Base-by-base conservation (phyloP, 83 land plant species). In the Isoetes engelmannii region DNA sequence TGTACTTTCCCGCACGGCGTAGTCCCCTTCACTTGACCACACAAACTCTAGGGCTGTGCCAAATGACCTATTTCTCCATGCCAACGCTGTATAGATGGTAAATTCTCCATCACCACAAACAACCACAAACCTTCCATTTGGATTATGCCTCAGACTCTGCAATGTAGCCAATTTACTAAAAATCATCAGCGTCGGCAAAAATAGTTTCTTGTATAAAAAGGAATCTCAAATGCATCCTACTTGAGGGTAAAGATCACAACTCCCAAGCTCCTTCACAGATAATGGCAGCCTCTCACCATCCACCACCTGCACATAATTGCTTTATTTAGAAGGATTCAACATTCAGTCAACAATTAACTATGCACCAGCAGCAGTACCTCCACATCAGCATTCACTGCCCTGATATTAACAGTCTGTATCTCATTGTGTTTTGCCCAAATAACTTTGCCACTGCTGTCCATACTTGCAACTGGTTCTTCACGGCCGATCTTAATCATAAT, bases 71-170 rank as follows among this genome's bases (percentile, higher is more conserved):
- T 95, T 95, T 78, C 99, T 88, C 99, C 99, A 95, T 61, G 99
- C 99, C 70, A 95, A 77, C 45, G 99, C 88, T 12, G 99, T 95
- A 57, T 90, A 95, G 58, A 95, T 91, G 56, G 89, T 86, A 76
- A 86, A 91, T 69, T 95, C 99, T n/a, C 99, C 99, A 82, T 95
- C 99, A 43, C 99, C 99, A 72, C 99, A 95, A 15, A 91, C 99
- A 56, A 95, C 99, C 68, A 91, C 99, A 82, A 95, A 95, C 66
- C 99, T 85, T 57, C 99, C 99, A 84, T 88, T 95, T 45, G 99
- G 99, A 65, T 91, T 95, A 71, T 95, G 99, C 80, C 85, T 91
- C 72, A 95, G 77, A 75, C 87, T 88, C 99, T 95, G 91, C 57
- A 28, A 66, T 65, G 41, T 44, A 37, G 41, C 67, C 10, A 10